Conservation (phyloP, 345 rosid species). For the Syzygium jambos region DNA sequence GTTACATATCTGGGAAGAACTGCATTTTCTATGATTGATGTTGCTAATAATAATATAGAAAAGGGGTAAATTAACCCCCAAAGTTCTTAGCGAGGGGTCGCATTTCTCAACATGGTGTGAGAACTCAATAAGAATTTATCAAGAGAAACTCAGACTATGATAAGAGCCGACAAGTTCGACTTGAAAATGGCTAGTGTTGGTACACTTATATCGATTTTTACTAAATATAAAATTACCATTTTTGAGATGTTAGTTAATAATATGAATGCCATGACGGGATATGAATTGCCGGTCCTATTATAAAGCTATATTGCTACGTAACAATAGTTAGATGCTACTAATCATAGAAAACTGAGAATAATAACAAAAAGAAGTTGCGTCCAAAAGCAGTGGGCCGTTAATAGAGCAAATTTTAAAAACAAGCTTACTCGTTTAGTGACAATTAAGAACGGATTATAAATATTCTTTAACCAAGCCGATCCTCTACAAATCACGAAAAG, state of each 20-base stretch:
- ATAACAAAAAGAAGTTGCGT: neutral
- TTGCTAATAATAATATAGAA: neutral
- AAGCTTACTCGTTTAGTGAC: neutral
- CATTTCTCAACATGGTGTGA: neutral
- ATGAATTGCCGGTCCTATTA: neutral
- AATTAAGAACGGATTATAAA: neutral
- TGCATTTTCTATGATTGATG: neutral
- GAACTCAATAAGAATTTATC: neutral
- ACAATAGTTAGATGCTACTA: neutral
- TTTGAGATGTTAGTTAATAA: neutral
- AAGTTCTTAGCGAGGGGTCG: neutral
- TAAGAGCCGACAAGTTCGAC: neutral
- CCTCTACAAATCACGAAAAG: neutral
- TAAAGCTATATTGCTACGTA: neutral
- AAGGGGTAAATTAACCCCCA: neutral
- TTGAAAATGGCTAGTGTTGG: neutral
- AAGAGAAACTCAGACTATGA: neutral
- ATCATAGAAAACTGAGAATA: neutral
- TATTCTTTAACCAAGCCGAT: neutral
- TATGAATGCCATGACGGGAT: neutral
- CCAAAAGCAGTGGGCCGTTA: neutral
- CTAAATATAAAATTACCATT: neutral
- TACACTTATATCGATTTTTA: neutral
- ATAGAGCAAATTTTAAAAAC: neutral
- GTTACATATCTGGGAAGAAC: neutral